Evolutionary conservation across 306 rosid species (phyloP).

Genomic region (Fragaria ananassa): DNA sequence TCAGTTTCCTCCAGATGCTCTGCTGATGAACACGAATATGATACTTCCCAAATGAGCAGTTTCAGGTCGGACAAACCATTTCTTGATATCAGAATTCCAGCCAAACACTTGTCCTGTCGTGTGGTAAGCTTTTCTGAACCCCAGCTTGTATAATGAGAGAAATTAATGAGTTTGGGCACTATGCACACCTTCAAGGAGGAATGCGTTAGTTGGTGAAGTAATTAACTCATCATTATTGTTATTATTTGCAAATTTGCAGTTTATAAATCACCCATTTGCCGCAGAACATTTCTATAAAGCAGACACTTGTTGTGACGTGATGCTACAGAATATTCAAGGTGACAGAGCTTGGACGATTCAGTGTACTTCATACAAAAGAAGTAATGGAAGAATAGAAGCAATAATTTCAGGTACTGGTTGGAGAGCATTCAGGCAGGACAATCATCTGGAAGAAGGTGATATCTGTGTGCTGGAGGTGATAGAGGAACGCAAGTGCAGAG

Average conservation of each 20-base stretch:
- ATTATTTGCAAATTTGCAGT: not conserved
- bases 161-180: not conserved
- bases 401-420: conserved; percentile 11
- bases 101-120: not conserved
- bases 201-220: not conserved
- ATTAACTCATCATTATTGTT: not conserved
- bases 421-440: conserved; percentile 27
- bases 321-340: not conserved
- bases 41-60: not conserved
- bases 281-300: not conserved
- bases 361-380: not conserved
- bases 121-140: not conserved
- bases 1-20: not conserved
- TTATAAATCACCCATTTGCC: conserved; percentile 3
- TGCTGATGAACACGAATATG: not conserved
- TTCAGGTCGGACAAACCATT: conserved; percentile 1
- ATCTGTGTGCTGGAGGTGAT: conserved; percentile 22
- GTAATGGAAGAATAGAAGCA: not conserved
- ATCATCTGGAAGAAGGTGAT: conserved; percentile 18
- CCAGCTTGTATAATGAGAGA: not conserved
- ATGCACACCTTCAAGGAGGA: no score
- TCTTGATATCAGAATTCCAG: conserved; percentile 8
- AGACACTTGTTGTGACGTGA: not conserved
- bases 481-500: not conserved
- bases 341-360: conserved; percentile 21